A percentile compares a stretch with the other conserved stretches of the same genome.
These are phyloP conservation scores for Phoma sp. DNA, from an alignment of 2,329 filamentous ascomycete species.

Conservation along the genomic window DNA sequence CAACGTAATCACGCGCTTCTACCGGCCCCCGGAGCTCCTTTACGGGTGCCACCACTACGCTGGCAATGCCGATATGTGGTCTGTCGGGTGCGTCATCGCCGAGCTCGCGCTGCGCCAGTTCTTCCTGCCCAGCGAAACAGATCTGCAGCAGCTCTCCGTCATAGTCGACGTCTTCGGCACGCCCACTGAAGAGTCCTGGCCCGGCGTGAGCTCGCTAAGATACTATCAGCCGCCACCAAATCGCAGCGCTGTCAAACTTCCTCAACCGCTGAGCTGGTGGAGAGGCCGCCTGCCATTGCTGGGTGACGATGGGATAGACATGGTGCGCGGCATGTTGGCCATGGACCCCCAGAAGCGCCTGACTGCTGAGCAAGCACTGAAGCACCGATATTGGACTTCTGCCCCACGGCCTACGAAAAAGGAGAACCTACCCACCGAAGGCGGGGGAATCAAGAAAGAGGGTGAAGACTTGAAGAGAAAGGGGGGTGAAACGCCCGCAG, in stretches of 20 bases:
- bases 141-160: slow-evolving; percentile 83
- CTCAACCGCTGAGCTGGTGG: slow-evolving; percentile 76
- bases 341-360: slow-evolving; percentile 88
- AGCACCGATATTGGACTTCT: slow-evolving; percentile 84
- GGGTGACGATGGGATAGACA: slow-evolving; percentile 82
- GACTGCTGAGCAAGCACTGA: slow-evolving; percentile 77
- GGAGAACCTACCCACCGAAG: slow-evolving; percentile 81
- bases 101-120: slow-evolving; percentile 85
- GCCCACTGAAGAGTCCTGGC: slow-evolving; percentile 94
- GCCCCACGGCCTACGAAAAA: slow-evolving; percentile 85
- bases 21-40: slow-evolving; percentile 90
- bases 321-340: slow-evolving; percentile 83
- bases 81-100: slow-evolving; percentile 89
- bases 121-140: slow-evolving; percentile 82
- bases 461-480: slow-evolving; percentile 82
- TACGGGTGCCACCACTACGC: slow-evolving; percentile 90
- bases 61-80: slow-evolving; percentile 93
- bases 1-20: slow-evolving; percentile 97
- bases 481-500: slow-evolving; percentile 68
- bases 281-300: slow-evolving; percentile 79
- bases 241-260: slow-evolving; percentile 56
- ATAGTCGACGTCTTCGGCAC: slow-evolving; percentile 88
- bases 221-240: slow-evolving; percentile 76
- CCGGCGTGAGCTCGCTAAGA: slow-evolving; percentile 81
- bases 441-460: slow-evolving; percentile 73